A percentile compares a stretch with the other conserved stretches of the same genome.
These are phyloP conservation scores for Dissophora globulifera DNA, from an alignment of 192 early-diverging fungal species.

Conservation along the genomic window DNA sequence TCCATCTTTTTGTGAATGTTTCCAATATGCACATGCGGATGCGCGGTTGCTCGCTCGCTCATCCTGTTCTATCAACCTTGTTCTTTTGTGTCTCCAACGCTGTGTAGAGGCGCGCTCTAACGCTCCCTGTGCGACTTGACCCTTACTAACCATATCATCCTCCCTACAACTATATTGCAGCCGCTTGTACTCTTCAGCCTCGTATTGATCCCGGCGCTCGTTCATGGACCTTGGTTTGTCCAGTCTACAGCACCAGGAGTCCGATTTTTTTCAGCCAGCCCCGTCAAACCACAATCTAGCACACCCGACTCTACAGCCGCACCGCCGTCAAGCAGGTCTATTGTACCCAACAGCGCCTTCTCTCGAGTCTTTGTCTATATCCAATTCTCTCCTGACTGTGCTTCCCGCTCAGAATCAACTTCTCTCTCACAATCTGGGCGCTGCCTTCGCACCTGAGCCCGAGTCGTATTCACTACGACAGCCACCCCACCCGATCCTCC, in stretches of 20 bases:
- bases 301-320: constrained; percentile 9
- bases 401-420: background rate
- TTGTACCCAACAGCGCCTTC: background rate
- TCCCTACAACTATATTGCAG: background rate
- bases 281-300: background rate
- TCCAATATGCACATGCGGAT: too few species aligned
- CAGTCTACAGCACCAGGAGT: constrained; percentile 16
- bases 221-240: constrained; percentile 34
- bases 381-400: constrained; percentile 5
- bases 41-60: too few species aligned
- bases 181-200: background rate
- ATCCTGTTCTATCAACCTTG: too few species aligned
- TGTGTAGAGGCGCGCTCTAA: too few species aligned
- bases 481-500: background rate
- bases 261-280: background rate
- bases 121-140: too few species aligned
- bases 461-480: background rate
- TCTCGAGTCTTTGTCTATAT: constrained; percentile 11
- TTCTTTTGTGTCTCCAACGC: too few species aligned
- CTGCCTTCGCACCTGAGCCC: constrained; percentile 11
- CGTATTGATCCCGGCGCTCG: background rate
- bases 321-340: background rate
- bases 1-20: too few species aligned
- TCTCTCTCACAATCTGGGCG: background rate
- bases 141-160: background rate